Percentiles rank a stretch among this genome's conserved stretches.
Evolutionary conservation across 2,329 filamentous ascomycete species (phyloP).

Genomic region (Aspergillus clavatus): DNA sequence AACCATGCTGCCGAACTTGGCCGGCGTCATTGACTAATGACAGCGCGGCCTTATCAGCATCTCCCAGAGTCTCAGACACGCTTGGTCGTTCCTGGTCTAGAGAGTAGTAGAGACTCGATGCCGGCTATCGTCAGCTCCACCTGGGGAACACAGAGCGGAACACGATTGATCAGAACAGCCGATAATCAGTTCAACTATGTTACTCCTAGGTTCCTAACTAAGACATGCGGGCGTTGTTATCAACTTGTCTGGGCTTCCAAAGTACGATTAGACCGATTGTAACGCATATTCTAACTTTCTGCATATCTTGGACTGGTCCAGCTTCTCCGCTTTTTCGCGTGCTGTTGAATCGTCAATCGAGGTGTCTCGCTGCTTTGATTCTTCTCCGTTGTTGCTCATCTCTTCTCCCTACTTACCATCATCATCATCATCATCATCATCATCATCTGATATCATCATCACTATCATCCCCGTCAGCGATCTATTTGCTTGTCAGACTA

Average conservation of each 20-base stretch:
- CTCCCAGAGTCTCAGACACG: background rate
- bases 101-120: too few species aligned
- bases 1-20: background rate
- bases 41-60: slow-evolving; percentile 7
- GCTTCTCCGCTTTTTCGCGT: slow-evolving; percentile 4
- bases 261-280: too few species aligned
- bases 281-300: background rate
- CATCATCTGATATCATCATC: too few species aligned
- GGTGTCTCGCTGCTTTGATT: too few species aligned
- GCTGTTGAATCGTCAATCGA: background rate
- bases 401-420: background rate
- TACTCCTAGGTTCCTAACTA: too few species aligned
- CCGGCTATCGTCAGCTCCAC: background rate
- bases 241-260: slow-evolving; percentile 3
- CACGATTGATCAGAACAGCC: slow-evolving; percentile 15
- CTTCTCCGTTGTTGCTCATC: background rate
- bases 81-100: background rate
- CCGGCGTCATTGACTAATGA: background rate
- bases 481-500: too few species aligned
- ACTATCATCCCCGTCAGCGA: too few species aligned
- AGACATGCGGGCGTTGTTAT: slow-evolving; percentile 2
- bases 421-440: too few species aligned
- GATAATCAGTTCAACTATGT: too few species aligned
- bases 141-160: background rate
- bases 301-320: background rate